These are phyloP conservation scores for Myochromella boudieri DNA, from an alignment of 768 basidiomycete species.

Conservation along the genomic window DNA sequence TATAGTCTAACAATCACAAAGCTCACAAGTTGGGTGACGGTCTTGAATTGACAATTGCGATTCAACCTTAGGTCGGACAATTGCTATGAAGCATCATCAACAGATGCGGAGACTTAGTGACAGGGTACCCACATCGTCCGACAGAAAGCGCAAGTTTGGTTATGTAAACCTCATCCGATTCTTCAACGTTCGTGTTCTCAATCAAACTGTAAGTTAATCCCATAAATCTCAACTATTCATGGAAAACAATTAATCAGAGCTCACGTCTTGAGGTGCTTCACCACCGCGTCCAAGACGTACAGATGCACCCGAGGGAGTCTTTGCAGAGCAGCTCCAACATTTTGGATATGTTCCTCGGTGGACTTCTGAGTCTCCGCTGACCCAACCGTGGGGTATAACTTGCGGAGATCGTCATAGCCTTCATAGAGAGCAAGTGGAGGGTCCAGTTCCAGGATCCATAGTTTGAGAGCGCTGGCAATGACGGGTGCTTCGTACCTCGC, in stretches of 20 bases:
- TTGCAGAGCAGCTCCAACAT: constrained; percentile 61
- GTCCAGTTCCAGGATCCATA: constrained; percentile 91
- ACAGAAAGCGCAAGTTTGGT: constrained; percentile 87
- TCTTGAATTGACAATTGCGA: constrained; percentile 88
- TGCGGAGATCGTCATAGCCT: constrained; percentile 89
- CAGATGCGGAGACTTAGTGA: not conserved
- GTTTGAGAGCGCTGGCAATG: constrained; percentile 79
- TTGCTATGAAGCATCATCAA: constrained; percentile 41
- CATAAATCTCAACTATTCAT: not conserved
- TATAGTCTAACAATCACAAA: not conserved
- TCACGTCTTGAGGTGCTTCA: constrained; percentile 75
- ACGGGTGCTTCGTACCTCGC: constrained; percentile 83
- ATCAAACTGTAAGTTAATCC: constrained; percentile 52
- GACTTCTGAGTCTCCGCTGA: constrained; percentile 52
- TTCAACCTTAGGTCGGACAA: constrained; percentile 82
- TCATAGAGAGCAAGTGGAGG: constrained; percentile 85
- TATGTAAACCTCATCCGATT: constrained; percentile 76
- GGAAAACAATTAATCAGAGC: constrained; percentile 23
- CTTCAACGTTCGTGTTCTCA: constrained; percentile 64
- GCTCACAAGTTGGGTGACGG: constrained; percentile 77
- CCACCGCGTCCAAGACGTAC: constrained; percentile 73
- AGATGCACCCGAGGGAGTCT: constrained; percentile 78
- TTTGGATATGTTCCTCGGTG: constrained; percentile 62
- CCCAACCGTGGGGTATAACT: constrained; percentile 79
- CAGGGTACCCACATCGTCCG: constrained; percentile 67